phyloP scores from a whole-genome alignment of 1,284 basidiomycete species.

The Puccinia coronata region DNA sequence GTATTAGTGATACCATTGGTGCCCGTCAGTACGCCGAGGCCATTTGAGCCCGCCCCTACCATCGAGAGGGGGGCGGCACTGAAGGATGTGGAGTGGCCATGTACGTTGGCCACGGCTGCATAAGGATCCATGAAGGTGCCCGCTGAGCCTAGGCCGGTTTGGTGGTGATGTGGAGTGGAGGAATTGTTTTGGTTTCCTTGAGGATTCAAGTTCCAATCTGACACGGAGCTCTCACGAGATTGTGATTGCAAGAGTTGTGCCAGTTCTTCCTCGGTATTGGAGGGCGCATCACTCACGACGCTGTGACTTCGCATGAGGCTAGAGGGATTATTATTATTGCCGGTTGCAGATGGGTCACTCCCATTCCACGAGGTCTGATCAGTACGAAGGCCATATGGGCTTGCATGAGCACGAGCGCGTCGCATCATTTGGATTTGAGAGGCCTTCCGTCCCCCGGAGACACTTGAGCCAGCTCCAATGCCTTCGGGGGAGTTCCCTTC shows the following conservation, averaged over 20 bases:
- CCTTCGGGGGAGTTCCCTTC: conserved; percentile 42
- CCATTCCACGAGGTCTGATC: conserved; percentile 29
- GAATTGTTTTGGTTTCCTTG: not conserved
- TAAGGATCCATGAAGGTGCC: conserved; percentile 48
- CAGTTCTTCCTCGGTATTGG: conserved; percentile 38
- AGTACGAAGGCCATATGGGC: conserved; percentile 34
- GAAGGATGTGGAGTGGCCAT: conserved; percentile 36
- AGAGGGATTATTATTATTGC: conserved; percentile 9
- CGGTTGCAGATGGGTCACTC: not conserved
- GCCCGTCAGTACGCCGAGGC: conserved; percentile 16
- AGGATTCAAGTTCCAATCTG: conserved; percentile 37
- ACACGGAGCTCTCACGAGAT: conserved; percentile 44
- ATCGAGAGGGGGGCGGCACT: conserved; percentile 12
- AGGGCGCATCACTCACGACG: conserved; percentile 34
- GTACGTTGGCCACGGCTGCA: conserved; percentile 47
- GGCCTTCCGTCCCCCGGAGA: conserved; percentile 41
- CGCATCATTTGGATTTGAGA: conserved; percentile 41
- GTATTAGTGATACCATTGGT: conserved; percentile 33
- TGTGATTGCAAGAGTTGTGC: conserved; percentile 36
- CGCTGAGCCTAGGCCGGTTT: conserved; percentile 41
- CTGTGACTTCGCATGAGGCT: conserved; percentile 36
- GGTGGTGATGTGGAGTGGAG: conserved; percentile 18
- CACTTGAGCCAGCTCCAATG: not conserved
- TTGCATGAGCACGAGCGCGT: conserved; percentile 42
- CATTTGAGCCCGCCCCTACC: not conserved